Evolutionary conservation across 164 flowering plant genomes (phyloP), one percentile per base, ranked within the genome.

Genomic region (Dillenia suffruticosa): DNA sequence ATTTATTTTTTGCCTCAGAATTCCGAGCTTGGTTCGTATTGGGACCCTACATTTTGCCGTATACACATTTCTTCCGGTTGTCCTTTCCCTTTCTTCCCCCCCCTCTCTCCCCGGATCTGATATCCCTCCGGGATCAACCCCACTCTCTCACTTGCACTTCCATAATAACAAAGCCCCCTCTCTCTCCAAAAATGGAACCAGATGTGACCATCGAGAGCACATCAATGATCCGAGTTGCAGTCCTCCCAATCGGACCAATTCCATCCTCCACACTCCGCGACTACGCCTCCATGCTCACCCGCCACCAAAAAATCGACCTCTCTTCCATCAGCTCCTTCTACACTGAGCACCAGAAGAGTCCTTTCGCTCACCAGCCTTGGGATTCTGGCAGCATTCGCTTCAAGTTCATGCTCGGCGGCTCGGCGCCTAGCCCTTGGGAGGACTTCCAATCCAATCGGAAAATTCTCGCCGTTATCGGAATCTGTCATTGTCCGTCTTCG

Each of bases 331-430:
- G 86, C 57, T 92, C 97, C 13, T 95, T 95, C 86, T 95, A 95
- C 84, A 87, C 92, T 2, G 97, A 92, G 81, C 94, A 95, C 73
- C 99, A 95, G 82, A 95, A 95, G 70, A 81, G 88, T 19, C 99
- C 99, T n/a, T 95, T 95, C 67, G 61, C 96, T 0, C 60, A 89
- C 63, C 99, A 95, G 76, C 97, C 97, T 0, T 95, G 99, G 99
- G 96, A 90, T 43, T 59, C 81, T 24, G 97, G 97, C 32, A 74
- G 79, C 57, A 82, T 95, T 58, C 81, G 94, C 12, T 89, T 95
- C 82, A 80, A 83, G 76, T 92, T 82, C 81, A 74, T 92, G 68
- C 79, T 90, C 44, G 96, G 97, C 50, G 96, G 97, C 2, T 70
- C 87, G 2, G 89, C 88, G 13, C 84, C 87, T 2, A 79, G 85